phyloP scores from a whole-genome alignment of 768 basidiomycete species.

The Tricholoma bakamatsutake region DNA sequence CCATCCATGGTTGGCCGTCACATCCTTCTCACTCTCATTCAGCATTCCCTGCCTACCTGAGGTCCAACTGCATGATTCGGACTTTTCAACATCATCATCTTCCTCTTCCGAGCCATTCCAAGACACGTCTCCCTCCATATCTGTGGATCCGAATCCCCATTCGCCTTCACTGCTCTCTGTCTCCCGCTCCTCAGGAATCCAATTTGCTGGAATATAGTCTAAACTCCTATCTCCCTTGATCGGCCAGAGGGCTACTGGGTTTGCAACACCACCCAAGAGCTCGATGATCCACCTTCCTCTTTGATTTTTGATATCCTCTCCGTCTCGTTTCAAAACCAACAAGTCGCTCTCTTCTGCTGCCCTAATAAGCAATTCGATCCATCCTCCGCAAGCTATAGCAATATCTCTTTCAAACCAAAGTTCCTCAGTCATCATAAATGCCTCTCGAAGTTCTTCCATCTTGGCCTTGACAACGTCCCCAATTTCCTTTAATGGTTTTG shows the following conservation, averaged over 20 bases:
- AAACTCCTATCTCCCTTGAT: slow-evolving; percentile 26
- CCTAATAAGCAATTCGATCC: slow-evolving; percentile 48
- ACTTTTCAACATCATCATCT: slow-evolving; percentile 18
- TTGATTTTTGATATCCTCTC: slow-evolving; percentile 25
- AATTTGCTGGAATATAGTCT: slow-evolving; percentile 38
- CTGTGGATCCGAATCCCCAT: slow-evolving; percentile 25
- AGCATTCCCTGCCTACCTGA: slow-evolving; percentile 2
- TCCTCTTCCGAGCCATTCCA: slow-evolving; percentile 35
- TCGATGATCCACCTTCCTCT: slow-evolving; percentile 39
- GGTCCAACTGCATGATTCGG: slow-evolving; percentile 15
- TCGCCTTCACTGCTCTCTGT: slow-evolving; percentile 22
- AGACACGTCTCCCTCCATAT: slow-evolving; percentile 37
- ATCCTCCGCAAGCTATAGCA: slow-evolving; percentile 48
- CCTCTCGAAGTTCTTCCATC: slow-evolving; percentile 51
- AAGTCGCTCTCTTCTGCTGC: slow-evolving; percentile 39
- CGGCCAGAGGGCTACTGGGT: slow-evolving; percentile 24
- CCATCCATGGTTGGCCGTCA: slow-evolving; percentile 3
- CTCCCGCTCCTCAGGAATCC: slow-evolving; percentile 36
- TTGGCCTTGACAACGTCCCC: slow-evolving; percentile 39
- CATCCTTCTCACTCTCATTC: background rate
- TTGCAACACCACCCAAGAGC: slow-evolving; percentile 32
- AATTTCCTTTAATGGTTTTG: slow-evolving; percentile 40
- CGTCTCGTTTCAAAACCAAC: slow-evolving; percentile 32
- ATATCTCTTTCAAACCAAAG: slow-evolving; percentile 47
- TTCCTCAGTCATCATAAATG: slow-evolving; percentile 42